These are phyloP conservation scores for Colletotrichum tanaceti DNA, from an alignment of 2,329 filamentous ascomycete species.

Conservation along the genomic window DNA sequence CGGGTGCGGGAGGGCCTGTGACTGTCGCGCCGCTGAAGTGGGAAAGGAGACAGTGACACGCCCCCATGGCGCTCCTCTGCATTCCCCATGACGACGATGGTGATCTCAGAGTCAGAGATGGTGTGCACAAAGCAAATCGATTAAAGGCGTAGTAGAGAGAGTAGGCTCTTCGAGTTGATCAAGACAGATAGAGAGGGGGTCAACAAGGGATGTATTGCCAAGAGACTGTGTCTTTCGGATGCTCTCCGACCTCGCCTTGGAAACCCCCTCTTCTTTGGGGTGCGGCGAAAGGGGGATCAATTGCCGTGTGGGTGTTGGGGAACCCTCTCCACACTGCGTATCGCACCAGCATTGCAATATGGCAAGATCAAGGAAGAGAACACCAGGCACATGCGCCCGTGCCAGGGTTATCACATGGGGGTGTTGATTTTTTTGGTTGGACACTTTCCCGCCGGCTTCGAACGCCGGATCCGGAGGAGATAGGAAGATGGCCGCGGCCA, in stretches of 20 bases:
- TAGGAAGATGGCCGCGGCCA: slow-evolving; percentile 9
- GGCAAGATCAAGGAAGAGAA: not conserved
- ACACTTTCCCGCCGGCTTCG: slow-evolving; percentile 22
- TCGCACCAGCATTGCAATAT: slow-evolving; percentile 10
- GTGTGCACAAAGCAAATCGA: not conserved
- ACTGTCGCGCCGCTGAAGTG: not conserved
- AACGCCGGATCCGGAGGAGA: slow-evolving; percentile 29
- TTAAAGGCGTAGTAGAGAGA: not conserved
- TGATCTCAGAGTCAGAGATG: not conserved
- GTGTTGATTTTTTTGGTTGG: slow-evolving; percentile 18
- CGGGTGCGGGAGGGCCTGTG: not conserved
- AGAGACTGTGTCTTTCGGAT: slow-evolving; percentile 21
- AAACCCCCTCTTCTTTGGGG: slow-evolving; percentile 28
- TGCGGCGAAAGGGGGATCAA: slow-evolving; percentile 21
- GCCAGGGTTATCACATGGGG: slow-evolving; percentile 23
- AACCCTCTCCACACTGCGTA: slow-evolving; percentile 18
- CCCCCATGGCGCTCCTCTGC: not conserved
- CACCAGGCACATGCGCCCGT: slow-evolving; percentile 1
- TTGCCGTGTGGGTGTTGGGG: slow-evolving; percentile 15
- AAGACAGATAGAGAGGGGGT: not conserved
- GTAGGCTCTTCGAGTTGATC: too few relatives aligned
- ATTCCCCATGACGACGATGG: not conserved
- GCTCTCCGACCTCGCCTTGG: slow-evolving; percentile 29
- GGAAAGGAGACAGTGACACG: not conserved
- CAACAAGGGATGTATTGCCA: slow-evolving; percentile 1